Base-by-base conservation (phyloP, 768 basidiomycete species). In the Trametes coccinea region DNA sequence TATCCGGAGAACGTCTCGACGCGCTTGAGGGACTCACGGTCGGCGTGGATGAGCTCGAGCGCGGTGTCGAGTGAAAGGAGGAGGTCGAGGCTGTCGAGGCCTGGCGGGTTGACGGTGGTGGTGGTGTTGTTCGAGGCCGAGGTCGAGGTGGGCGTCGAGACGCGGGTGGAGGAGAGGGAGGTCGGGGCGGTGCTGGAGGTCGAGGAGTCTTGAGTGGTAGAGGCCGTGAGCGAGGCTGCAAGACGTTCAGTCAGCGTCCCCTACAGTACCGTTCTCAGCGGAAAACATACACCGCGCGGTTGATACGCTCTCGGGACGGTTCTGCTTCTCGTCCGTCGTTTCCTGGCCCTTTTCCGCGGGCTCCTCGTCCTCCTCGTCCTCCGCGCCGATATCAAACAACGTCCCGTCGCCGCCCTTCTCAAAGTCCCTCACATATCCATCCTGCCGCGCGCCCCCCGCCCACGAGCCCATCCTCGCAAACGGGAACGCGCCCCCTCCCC, bases 51-150 rank as follows among this genome's bases (percentile, higher is more conserved):
- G 40, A 99, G 82, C 69, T 95, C 89, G 0, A 99, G 80, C 0
- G 94, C 92, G 13, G 88, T 83, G 70, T 98, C 95, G 11, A 99
- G 84, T 4, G 95, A 98, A 14, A 99, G 86, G 3, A 98, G 76
- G 5, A 97, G 81, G 67, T 98, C 95, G 3, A 99, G 81, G 44
- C 85, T 83, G 67, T 83, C 77, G 68, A 80, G 64, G 14, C 53
- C 62, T 22, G 60, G 61, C 7, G 66, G 65, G 37, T 37, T 37
- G n/a, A n/a, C n/a, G n/a, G n/a, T n/a, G n/a, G n/a, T n/a, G n/a
- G n/a, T n/a, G n/a, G n/a, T n/a, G 34, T 37, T 37, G 34, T 5
- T 11, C 5, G 6, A 6, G 34, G 45, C 61, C 30, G 51, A 66
- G 34, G 45, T 62, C 30, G 51, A 66, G 8, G 60, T 63, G 0